These are phyloP conservation scores for Danielia oregonensis DNA, from an alignment of 805 yeast genomes.

Conservation along the genomic window DNA sequence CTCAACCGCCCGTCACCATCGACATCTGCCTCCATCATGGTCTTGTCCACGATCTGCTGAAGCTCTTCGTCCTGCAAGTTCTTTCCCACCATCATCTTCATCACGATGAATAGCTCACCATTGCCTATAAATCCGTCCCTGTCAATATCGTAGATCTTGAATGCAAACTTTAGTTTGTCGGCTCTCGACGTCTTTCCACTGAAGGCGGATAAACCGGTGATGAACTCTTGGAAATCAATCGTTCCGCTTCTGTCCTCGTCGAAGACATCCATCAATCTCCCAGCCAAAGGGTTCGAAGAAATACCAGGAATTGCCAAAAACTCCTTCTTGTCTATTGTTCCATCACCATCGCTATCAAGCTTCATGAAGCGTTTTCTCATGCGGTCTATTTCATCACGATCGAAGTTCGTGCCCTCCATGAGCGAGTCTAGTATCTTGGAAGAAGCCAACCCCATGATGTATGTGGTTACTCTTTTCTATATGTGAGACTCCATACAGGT, in stretches of 20 bases:
- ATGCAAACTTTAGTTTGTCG: conserved; percentile 85
- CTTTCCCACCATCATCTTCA: conserved; percentile 96
- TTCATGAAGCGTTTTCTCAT: conserved; percentile 92
- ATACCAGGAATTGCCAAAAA: conserved; percentile 92
- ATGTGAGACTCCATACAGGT: no score
- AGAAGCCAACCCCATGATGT: conserved; percentile 55
- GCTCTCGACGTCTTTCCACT: conserved; percentile 76
- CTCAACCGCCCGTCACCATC: conserved; percentile 86
- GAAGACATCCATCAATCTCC: conserved; percentile 87
- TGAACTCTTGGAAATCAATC: conserved; percentile 93
- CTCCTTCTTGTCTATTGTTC: conserved; percentile 87
- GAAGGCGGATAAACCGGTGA: conserved; percentile 80
- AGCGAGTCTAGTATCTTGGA: conserved; percentile 63
- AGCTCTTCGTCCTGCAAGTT: conserved; percentile 81
- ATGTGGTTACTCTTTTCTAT: no score
- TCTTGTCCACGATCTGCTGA: conserved; percentile 95
- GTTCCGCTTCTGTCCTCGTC: conserved; percentile 91
- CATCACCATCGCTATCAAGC: conserved; percentile 87
- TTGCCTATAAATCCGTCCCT: conserved; percentile 92
- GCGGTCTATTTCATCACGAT: conserved; percentile 86
- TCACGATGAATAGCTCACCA: conserved; percentile 88
- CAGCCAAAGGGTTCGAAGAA: conserved; percentile 82
- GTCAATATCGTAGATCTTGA: conserved; percentile 92
- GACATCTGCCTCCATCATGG: conserved; percentile 93
- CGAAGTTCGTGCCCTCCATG: conserved; percentile 82